phyloP scores from a whole-genome alignment of 2,329 filamentous ascomycete genomes.

The Stagonosporopsis vannaccii region DNA sequence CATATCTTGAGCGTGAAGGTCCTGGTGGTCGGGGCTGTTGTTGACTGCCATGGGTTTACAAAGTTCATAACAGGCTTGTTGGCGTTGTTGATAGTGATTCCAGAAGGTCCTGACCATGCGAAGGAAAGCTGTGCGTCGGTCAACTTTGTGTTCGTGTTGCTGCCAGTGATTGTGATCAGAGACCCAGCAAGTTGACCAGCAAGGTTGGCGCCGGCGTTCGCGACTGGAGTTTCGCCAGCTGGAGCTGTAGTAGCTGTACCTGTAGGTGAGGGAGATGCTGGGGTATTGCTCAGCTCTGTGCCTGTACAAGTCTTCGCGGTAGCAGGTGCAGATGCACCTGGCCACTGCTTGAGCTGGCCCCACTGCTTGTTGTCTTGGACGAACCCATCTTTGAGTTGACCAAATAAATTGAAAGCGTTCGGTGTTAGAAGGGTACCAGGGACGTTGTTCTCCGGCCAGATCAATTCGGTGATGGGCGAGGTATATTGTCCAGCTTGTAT shows the following conservation, averaged over 20 bases:
- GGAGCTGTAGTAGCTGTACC: neutral
- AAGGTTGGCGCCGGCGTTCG: neutral
- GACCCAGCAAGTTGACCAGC: neutral
- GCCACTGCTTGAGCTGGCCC: constrained; percentile 50
- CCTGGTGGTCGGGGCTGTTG: neutral
- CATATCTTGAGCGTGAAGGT: neutral
- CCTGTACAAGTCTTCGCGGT: neutral
- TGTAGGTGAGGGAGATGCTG: neutral
- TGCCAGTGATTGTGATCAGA: neutral
- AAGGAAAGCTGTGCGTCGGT: neutral
- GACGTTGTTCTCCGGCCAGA: constrained; percentile 52
- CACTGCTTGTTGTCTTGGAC: constrained; percentile 42
- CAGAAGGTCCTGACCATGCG: neutral
- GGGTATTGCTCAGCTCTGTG: neutral
- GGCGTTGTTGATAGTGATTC: neutral
- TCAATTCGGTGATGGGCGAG: constrained; percentile 53
- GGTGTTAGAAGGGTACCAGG: constrained; percentile 39
- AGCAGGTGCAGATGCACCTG: constrained; percentile 21
- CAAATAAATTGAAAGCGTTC: constrained; percentile 29
- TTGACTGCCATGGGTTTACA: neutral
- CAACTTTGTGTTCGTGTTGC: neutral
- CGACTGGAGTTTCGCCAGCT: neutral
- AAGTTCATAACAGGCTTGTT: neutral
- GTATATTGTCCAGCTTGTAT: constrained; percentile 53
- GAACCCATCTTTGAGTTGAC: constrained; percentile 46